Conservation (phyloP, 257 asterid genomes). For the Solanum dulcamara region DNA sequence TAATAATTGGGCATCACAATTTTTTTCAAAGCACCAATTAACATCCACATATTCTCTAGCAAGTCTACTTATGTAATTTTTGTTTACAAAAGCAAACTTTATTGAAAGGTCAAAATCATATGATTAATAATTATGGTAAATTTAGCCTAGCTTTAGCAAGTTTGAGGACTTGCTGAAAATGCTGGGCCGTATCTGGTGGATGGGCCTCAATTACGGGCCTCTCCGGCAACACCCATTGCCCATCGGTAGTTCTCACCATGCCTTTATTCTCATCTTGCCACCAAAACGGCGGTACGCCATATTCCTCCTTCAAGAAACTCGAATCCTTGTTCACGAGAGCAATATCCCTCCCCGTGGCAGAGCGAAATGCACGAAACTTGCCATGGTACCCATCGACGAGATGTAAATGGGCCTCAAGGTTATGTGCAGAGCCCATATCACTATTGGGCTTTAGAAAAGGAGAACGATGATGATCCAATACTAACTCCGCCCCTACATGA, state of each 20-base stretch:
- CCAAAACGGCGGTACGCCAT: constrained; percentile 56
- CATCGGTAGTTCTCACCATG: constrained; percentile 42
- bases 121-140: background rate
- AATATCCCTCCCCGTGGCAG: constrained; percentile 36
- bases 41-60: background rate
- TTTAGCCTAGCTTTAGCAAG: constrained; percentile 37
- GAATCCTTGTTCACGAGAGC: constrained; percentile 62
- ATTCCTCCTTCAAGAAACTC: constrained; percentile 40
- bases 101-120: background rate
- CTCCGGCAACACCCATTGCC: constrained; percentile 67
- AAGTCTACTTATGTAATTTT: background rate
- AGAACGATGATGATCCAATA: constrained; percentile 41
- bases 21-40: background rate
- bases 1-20: background rate
- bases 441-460: constrained; percentile 32
- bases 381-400: constrained; percentile 62
- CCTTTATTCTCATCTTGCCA: constrained; percentile 86
- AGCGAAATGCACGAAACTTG: constrained; percentile 11
- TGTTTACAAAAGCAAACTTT: background rate
- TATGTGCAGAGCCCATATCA: constrained; percentile 41
- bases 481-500: constrained; percentile 62
- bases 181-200: constrained; percentile 74
- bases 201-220: constrained; percentile 54
- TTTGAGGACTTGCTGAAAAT: constrained; percentile 54
- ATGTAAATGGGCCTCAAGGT: constrained; percentile 64